Base-by-base conservation (phyloP, 2,329 filamentous ascomycete species). In the Alternaria solani region DNA sequence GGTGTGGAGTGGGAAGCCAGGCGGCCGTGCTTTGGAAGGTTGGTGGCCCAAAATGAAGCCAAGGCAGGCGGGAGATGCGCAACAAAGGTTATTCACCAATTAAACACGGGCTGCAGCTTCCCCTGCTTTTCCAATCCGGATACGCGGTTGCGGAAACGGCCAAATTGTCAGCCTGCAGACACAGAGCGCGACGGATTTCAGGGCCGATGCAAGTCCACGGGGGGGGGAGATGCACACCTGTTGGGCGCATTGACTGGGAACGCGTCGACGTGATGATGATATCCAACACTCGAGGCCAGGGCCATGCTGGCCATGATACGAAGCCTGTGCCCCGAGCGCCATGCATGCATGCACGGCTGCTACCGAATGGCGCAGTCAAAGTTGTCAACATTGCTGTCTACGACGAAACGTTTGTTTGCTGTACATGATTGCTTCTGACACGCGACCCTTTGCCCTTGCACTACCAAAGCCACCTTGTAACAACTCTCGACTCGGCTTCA, bases 331-430 rank as follows among this genome's bases (percentile, higher is more conserved):
- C 41, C 57, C 54, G 34, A 62, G 62, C 62, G 61, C 39, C 57
- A n/a, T n/a, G n/a, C 20, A 57, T 62, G 62, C 59, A 64, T 60
- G 62, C 57, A 62, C 62, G 59, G 62, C 62, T 57, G 59, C 59
- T 62, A 53, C 62, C 55, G 58, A 55, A 55, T 51, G 47, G 51
- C 39, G 55, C 43, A 39, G 55, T 30, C 34, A 59, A 28, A 36
- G 54, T 36, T 41, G 26, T 56, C 56, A 49, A 34, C 58, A 46
- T 57, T 49, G 25, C 39, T 43, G 44, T 60, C 32, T 52, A 41
- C 36, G 36, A 30, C 38, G 44, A 46, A 44, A 46, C 55, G 51
- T 59, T 59, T 59, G 59, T 44, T 51, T 55, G 56, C 44, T 49
- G 41, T 38, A 30, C 42, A 56, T 55, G 23, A 12, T 42, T 36